Percentiles rank a stretch among this genome's conserved stretches.
Conservation (phyloP, 345 rosid genomes). For the Citrus unshiu region DNA sequence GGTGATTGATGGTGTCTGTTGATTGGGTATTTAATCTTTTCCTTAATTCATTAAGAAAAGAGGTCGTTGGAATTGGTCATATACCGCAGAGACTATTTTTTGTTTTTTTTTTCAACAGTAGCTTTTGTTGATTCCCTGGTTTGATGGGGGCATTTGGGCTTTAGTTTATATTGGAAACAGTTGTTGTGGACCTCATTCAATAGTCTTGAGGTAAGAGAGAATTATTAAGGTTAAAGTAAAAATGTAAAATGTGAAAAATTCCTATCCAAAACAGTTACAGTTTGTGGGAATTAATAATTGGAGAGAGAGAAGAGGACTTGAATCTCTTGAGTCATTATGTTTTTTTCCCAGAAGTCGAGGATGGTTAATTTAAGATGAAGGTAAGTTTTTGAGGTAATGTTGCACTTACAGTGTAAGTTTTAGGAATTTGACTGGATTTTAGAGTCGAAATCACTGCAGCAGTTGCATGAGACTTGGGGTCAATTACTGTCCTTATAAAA, state of each 20-base stretch:
- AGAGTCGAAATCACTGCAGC: not conserved
- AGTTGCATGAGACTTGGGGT: conserved; percentile 13
- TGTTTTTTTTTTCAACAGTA: not conserved
- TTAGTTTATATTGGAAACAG: not conserved
- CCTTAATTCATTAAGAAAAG: not conserved
- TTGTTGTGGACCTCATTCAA: conserved; percentile 24
- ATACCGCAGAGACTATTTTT: not conserved
- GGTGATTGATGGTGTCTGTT: not conserved
- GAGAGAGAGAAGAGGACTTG: conserved; percentile 17
- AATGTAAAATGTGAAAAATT: conserved; percentile 17
- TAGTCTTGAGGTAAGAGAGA: conserved; percentile 14
- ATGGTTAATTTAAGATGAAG: conserved; percentile 7
- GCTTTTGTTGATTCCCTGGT: not conserved
- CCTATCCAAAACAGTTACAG: conserved; percentile 1
- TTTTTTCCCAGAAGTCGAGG: not conserved
- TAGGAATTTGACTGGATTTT: not conserved
- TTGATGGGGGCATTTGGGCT: not conserved
- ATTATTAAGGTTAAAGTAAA: conserved; percentile 27
- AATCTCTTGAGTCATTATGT: not conserved
- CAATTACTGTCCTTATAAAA: not conserved
- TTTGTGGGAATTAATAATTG: conserved; percentile 15
- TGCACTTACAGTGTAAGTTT: not conserved
- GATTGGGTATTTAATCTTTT: conserved; percentile 1
- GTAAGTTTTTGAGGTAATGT: not conserved
- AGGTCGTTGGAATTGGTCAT: too few relatives aligned